phyloP scores from a whole-genome alignment of 78 protist species.

The Dictyostelium purpureum region DNA sequence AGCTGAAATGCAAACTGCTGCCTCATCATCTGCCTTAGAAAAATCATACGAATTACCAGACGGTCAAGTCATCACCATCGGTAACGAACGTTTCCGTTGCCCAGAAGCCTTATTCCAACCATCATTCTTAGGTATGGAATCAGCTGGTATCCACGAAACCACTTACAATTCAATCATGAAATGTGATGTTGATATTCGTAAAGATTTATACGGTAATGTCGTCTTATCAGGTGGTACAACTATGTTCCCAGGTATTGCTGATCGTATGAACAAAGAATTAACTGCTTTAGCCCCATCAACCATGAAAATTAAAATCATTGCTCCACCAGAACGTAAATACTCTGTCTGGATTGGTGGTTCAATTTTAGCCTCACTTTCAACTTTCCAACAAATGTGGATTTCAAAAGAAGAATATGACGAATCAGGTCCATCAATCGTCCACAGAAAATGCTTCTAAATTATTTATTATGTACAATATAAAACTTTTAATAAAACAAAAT shows the following conservation, averaged over 20 bases:
- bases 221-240: slow-evolving; percentile 97
- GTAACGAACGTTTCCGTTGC: slow-evolving; percentile 92
- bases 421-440: slow-evolving; percentile 2
- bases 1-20: slow-evolving; percentile 90
- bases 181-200: slow-evolving; percentile 94
- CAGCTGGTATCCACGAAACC: slow-evolving; percentile 95
- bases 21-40: slow-evolving; percentile 85
- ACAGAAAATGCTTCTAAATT: slow-evolving; percentile 2
- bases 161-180: slow-evolving; percentile 91
- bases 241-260: slow-evolving; percentile 93
- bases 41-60: slow-evolving; percentile 91
- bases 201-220: slow-evolving; percentile 93
- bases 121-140: slow-evolving; percentile 92
- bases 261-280: slow-evolving; percentile 86
- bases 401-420: slow-evolving; percentile 89
- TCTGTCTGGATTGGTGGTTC: slow-evolving; percentile 93
- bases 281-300: slow-evolving; percentile 73
- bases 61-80: slow-evolving; percentile 93
- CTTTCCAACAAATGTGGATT: slow-evolving; percentile 86
- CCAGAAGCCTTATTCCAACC: slow-evolving; percentile 96
- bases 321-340: slow-evolving; percentile 87
- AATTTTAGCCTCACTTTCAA: slow-evolving; percentile 73
- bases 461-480: too few relatives aligned
- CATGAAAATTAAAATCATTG: slow-evolving; percentile 54
- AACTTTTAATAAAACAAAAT: too few relatives aligned